Evolutionary conservation across 2,329 filamentous ascomycete genomes (phyloP).

Genomic region (Botryotinia narcissicola): DNA sequence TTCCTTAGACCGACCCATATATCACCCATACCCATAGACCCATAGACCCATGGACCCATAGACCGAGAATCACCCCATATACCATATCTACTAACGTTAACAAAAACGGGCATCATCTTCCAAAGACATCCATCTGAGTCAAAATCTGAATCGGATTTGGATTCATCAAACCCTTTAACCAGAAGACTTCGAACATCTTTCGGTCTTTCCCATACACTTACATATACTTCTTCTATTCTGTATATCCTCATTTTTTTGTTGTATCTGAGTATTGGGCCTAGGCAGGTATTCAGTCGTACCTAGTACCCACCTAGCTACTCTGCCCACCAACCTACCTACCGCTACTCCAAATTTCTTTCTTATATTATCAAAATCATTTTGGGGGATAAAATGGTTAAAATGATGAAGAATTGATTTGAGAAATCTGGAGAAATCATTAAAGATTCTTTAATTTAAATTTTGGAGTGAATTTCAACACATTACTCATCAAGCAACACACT

Average conservation of each 20-base stretch:
- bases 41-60: not conserved
- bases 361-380: not conserved
- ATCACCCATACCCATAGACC: not conserved
- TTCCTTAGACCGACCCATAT: not conserved
- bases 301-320: too few relatives aligned
- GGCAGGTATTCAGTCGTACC: not conserved
- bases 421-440: not conserved
- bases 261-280: not conserved
- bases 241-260: not conserved
- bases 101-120: not conserved
- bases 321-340: not conserved
- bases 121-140: not conserved
- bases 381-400: not conserved
- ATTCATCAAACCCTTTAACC: not conserved
- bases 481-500: constrained; percentile 1
- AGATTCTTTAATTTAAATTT: not conserved
- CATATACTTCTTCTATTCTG: not conserved
- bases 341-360: not conserved
- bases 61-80: constrained; percentile 6
- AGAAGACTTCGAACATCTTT: not conserved
- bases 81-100: not conserved
- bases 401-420: not conserved
- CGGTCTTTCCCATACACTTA: not conserved
- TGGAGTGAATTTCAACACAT: not conserved
- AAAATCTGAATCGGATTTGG: not conserved